A percentile compares a stretch with the other conserved stretches of the same genome.
Evolutionary conservation across 345 rosid genomes (phyloP).

Genomic region (Sisymbrium irio): DNA sequence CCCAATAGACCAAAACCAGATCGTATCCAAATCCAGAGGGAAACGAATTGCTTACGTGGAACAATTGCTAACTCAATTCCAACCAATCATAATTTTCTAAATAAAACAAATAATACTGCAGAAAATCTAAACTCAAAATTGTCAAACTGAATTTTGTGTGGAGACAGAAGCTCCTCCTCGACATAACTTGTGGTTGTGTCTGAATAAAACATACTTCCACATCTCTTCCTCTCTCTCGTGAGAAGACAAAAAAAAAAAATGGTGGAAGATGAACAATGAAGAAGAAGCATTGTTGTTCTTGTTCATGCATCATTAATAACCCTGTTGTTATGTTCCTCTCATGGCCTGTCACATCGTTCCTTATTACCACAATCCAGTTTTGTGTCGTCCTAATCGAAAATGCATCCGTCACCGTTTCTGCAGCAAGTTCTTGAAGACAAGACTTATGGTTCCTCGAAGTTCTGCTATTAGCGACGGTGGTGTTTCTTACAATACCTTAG

Average conservation of each 20-base stretch:
- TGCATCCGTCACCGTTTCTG: slow-evolving; percentile 19
- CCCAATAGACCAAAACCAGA: too few species aligned
- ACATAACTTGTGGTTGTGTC: slow-evolving; percentile 30
- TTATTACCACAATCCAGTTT: slow-evolving; percentile 31
- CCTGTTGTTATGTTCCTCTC: slow-evolving; percentile 49
- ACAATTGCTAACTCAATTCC: neutral
- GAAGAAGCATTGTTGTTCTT: slow-evolving; percentile 36
- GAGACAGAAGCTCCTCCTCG: slow-evolving; percentile 31
- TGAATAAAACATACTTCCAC: slow-evolving; percentile 31
- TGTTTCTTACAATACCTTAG: slow-evolving; percentile 49
- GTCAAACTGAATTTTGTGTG: slow-evolving; percentile 25
- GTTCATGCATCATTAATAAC: slow-evolving; percentile 22
- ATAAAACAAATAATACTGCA: neutral
- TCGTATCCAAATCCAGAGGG: neutral
- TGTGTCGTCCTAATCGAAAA: slow-evolving; percentile 35
- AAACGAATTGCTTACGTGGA: neutral
- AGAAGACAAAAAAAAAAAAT: slow-evolving; percentile 25
- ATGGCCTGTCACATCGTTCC: slow-evolving; percentile 72
- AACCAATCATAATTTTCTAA: slow-evolving; percentile 9
- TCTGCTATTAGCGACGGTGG: slow-evolving; percentile 34
- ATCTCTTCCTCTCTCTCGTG: slow-evolving; percentile 12
- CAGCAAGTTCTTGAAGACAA: slow-evolving; percentile 25
- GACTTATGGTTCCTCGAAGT: slow-evolving; percentile 32
- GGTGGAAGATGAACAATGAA: slow-evolving; percentile 50
- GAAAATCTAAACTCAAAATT: slow-evolving; percentile 5